Base-by-base conservation (phyloP, 2,329 filamentous ascomycete species). In the Ophiostoma himal-ulmi region DNA sequence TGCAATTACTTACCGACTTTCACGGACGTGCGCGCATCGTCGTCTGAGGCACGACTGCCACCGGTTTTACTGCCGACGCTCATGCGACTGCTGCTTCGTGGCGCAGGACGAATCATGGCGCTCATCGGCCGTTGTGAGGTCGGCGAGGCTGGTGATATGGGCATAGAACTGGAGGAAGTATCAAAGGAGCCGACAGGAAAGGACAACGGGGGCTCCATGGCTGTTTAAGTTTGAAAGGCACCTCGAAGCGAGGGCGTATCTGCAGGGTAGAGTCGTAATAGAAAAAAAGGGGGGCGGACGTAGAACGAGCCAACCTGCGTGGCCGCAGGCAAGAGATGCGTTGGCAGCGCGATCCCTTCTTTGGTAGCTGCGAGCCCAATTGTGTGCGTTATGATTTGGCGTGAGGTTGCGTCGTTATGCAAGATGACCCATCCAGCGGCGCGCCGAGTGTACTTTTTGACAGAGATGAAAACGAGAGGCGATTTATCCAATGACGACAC, bases 21-120 rank as follows among this genome's bases (percentile, higher is more conserved):
- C 81, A 97, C 94, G 36, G 94, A 92, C 7, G 94, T 97, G 79
- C 91, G 94, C 73, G 86, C 86, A 79, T 97, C 94, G 76, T 97
- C 94, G 76, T 97, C 94, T 0, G 93, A 96, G 34, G 91, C 90
- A 77, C 92, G 88, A 81, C 92, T 96, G 73, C 90, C 89, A 69
- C 88, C 89, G 69, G 85, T 82, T 80, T 91, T 94, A 82, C 91
- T 91, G 76, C 85, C 89, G 83, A 91, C 90, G 82, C 93, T 96
- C 85, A 96, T 84, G 75, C 94, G 91, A 81, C 93, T 96, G 75
- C 85, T 91, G 78, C 92, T 95, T 78, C 92, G 80, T 30, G 83
- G 85, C 62, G 90, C 85, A 65, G 91, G 86, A 76, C 90, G 89
- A 77, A 93, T 87, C 83, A 96, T 89, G 78, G 88, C 89, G 82